Evolutionary conservation across 2,329 filamentous ascomycete species (phyloP).

Genomic region (Sporothrix globosa): DNA sequence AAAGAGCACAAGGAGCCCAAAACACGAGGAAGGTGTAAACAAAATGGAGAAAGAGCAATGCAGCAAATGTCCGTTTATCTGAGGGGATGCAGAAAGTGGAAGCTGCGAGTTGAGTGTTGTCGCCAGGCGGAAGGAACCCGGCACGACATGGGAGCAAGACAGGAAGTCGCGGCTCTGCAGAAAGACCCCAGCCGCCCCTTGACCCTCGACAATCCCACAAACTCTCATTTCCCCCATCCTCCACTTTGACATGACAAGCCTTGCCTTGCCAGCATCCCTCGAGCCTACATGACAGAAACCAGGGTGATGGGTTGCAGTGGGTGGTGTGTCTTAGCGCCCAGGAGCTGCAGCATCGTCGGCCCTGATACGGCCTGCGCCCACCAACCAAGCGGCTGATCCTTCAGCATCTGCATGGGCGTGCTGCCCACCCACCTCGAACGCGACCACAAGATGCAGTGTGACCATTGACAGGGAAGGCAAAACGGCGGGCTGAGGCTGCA

Average conservation of each 20-base stretch:
- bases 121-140: neutral
- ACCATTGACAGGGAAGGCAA: neutral
- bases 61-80: neutral
- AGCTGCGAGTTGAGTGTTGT: neutral
- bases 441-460: neutral
- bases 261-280: neutral
- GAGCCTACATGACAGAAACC: neutral
- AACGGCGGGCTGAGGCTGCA: slow-evolving; percentile 11
- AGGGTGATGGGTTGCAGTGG: slow-evolving; percentile 12
- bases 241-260: neutral
- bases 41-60: neutral
- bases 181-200: neutral
- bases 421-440: neutral
- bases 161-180: neutral
- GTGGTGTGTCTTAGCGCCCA: neutral
- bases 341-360: slow-evolving; percentile 1
- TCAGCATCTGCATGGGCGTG: slow-evolving; percentile 9
- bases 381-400: slow-evolving; percentile 17
- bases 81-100: neutral
- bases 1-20: neutral
- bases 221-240: neutral
- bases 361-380: slow-evolving; percentile 13
- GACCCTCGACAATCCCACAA: neutral
- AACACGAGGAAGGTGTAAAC: neutral
- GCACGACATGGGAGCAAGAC: neutral